Conservation (phyloP, 2,329 filamentous ascomycete genomes). For the Waltergamsia citrina region DNA sequence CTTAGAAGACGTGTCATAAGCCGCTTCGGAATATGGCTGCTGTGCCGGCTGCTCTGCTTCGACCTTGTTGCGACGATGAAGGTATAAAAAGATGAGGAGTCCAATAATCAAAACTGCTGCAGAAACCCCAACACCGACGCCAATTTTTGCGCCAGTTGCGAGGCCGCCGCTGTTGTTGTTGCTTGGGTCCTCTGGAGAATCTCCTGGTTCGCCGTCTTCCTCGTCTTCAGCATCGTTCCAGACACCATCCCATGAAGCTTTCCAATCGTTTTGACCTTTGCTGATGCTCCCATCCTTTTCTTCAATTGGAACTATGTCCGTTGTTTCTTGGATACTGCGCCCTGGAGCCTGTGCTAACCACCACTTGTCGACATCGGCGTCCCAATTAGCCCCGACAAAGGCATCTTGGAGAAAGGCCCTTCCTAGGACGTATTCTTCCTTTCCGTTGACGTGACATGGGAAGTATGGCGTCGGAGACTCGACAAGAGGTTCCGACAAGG, state of each 20-base stretch:
- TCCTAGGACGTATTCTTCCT: constrained; percentile 22
- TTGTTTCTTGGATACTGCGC: constrained; percentile 14
- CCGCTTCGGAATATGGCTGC: too few relatives aligned
- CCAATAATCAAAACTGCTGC: too few relatives aligned
- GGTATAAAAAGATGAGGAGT: too few relatives aligned
- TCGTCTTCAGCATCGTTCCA: constrained; percentile 15
- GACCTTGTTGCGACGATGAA: too few relatives aligned
- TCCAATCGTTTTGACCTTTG: constrained; percentile 18
- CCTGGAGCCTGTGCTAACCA: constrained; percentile 31
- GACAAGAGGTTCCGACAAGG: constrained; percentile 24
- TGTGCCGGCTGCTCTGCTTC: too few relatives aligned
- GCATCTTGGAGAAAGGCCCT: constrained; percentile 36
- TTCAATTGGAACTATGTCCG: background rate
- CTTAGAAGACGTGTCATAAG: too few relatives aligned
- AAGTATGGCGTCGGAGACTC: constrained; percentile 26
- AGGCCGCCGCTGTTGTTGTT: background rate
- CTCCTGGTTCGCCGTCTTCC: constrained; percentile 7
- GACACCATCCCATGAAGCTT: constrained; percentile 18
- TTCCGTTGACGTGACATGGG: constrained; percentile 23
- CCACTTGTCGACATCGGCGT: constrained; percentile 16
- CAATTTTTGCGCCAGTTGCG: background rate
- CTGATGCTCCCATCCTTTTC: constrained; percentile 10
- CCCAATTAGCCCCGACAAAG: constrained; percentile 31
- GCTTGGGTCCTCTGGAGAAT: too few relatives aligned
- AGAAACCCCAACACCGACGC: background rate